Evolutionary conservation across 2,329 filamentous ascomycete genomes (phyloP).

Genomic region (Sporothrix phasma): DNA sequence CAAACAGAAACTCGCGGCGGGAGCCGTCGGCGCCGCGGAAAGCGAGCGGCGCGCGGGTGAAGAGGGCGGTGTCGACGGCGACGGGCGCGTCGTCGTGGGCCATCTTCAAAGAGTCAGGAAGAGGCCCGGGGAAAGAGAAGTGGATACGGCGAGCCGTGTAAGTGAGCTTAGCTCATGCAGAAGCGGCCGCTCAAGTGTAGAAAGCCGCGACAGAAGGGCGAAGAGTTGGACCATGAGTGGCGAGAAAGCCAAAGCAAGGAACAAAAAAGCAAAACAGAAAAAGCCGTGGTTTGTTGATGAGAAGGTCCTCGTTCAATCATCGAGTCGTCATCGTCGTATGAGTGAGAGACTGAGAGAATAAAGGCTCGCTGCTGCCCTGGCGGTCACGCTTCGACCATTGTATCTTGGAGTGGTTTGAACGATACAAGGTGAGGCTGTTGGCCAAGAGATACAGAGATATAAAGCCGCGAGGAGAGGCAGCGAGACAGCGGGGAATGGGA

Average conservation of each 20-base stretch:
- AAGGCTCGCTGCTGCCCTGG: not conserved
- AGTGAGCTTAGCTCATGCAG: constrained; percentile 3
- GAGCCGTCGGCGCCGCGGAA: constrained; percentile 15
- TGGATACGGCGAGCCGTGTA: not conserved
- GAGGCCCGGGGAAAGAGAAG: not conserved
- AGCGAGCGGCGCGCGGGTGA: not conserved
- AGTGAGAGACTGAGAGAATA: not conserved
- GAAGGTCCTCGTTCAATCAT: not conserved
- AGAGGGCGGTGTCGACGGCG: not conserved
- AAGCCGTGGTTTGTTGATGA: not conserved
- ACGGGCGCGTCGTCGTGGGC: not conserved
- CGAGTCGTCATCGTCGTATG: not conserved
- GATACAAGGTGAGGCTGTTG: not conserved
- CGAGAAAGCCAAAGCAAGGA: not conserved
- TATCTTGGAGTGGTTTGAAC: too few species aligned
- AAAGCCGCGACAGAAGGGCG: not conserved
- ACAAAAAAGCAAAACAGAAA: not conserved
- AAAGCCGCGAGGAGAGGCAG: too few species aligned
- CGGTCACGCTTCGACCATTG: not conserved
- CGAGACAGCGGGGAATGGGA: not conserved
- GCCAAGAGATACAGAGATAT: not conserved
- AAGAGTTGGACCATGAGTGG: not conserved
- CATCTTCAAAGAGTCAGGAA: not conserved
- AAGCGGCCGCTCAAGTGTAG: not conserved
- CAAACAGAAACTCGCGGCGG: not conserved